Percentiles rank a stretch among this genome's conserved stretches.
Conservation (phyloP, 2,329 filamentous ascomycete genomes). For the Capronia americana region DNA sequence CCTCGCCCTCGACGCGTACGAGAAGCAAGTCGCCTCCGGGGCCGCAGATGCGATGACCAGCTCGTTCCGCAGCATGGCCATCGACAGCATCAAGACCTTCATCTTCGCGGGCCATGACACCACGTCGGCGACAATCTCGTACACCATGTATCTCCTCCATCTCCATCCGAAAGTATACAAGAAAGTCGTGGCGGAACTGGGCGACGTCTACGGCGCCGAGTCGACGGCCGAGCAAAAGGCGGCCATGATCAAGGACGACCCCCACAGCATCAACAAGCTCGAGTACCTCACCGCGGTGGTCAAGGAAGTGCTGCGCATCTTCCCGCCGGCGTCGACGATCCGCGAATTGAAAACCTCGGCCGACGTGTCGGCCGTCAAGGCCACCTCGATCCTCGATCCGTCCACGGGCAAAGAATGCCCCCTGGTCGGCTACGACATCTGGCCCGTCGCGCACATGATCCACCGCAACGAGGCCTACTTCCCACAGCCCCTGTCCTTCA, state of each 20-base stretch:
- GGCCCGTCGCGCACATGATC: conserved; percentile 38
- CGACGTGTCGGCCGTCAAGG: conserved; percentile 16
- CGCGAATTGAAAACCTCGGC: conserved; percentile 26
- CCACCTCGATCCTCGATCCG: conserved; percentile 28
- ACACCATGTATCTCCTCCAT: conserved; percentile 50
- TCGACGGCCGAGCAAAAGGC: conserved; percentile 44
- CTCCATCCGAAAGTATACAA: conserved; percentile 44
- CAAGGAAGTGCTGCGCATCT: conserved; percentile 61
- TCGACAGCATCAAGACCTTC: conserved; percentile 43
- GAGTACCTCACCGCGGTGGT: conserved; percentile 60
- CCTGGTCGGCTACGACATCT: conserved; percentile 34
- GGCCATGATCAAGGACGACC: conserved; percentile 49
- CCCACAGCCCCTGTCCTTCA: conserved; percentile 53
- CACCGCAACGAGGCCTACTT: conserved; percentile 53
- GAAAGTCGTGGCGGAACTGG: conserved; percentile 57
- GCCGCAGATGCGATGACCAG: conserved; percentile 8
- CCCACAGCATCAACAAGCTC: conserved; percentile 58
- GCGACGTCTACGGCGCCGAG: conserved; percentile 57
- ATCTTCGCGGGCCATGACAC: conserved; percentile 43
- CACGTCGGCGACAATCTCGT: conserved; percentile 40
- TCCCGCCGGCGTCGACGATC: conserved; percentile 48
- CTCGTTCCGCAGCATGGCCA: conserved; percentile 27
- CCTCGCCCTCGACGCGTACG: conserved; percentile 38
- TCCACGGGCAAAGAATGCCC: conserved; percentile 33
- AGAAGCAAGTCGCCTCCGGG: conserved; percentile 28